A percentile compares a stretch with the other conserved stretches of the same genome.
Evolutionary conservation across 2,329 filamentous ascomycete genomes (phyloP).

Genomic region (Metarhizium robertsii): DNA sequence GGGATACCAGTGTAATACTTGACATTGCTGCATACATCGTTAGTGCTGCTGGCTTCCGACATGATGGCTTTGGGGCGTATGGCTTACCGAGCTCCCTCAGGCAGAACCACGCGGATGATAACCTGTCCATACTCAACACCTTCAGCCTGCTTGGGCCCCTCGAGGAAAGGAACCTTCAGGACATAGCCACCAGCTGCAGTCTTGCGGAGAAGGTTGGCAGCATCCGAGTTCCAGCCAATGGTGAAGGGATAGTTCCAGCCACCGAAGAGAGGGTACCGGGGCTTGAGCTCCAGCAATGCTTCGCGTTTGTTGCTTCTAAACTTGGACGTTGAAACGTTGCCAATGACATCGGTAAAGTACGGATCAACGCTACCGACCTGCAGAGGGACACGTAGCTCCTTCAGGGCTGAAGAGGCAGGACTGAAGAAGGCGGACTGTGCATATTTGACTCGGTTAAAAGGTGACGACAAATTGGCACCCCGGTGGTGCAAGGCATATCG

Average conservation of each 20-base stretch:
- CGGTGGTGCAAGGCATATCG: conserved; percentile 81
- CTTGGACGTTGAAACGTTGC: conserved; percentile 88
- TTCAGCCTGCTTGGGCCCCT: conserved; percentile 79
- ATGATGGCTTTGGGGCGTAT: not conserved
- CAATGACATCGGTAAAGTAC: conserved; percentile 94
- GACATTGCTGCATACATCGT: conserved; percentile 56
- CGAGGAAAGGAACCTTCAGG: conserved; percentile 84
- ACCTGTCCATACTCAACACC: conserved; percentile 80
- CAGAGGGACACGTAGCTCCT: conserved; percentile 72
- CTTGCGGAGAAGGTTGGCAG: conserved; percentile 65
- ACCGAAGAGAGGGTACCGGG: conserved; percentile 91
- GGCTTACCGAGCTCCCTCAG: conserved; percentile 78
- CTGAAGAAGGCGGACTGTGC: conserved; percentile 65
- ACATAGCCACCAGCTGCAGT: conserved; percentile 62
- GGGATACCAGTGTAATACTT: conserved; percentile 69
- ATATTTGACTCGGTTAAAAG: conserved; percentile 73
- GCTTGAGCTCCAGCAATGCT: conserved; percentile 81
- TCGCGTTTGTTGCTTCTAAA: conserved; percentile 73
- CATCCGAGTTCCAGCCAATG: conserved; percentile 87
- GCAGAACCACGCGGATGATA: conserved; percentile 72
- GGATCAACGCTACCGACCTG: conserved; percentile 71
- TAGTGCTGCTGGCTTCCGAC: conserved; percentile 8
- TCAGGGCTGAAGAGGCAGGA: conserved; percentile 67
- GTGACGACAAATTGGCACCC: conserved; percentile 65
- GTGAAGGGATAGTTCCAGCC: conserved; percentile 98